Evolutionary conservation across 495 filamentous ascomycete species (phyloP), one percentile per base, ranked within the genome.

Genomic region (Pyrenopolyporus hunteri): DNA sequence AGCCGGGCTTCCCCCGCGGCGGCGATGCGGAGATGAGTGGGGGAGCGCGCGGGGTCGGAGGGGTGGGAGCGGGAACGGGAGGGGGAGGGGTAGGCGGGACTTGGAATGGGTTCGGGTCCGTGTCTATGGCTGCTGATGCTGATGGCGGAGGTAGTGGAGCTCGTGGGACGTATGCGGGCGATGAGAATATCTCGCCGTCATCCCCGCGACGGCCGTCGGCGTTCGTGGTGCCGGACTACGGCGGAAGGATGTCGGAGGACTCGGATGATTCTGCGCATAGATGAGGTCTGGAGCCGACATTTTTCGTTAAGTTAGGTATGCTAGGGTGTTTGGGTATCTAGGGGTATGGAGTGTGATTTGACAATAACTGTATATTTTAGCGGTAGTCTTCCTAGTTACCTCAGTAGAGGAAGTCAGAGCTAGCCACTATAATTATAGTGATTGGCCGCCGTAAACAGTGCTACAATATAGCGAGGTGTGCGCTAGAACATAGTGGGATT

Each of bases 251-350:
- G 0, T 63, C 59, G 40, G 53, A 47, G 14, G 52, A 63, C 2
- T 63, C 59, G 22, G 25, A 59, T 50, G 54, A 64, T 59, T 49
- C 61, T 11, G 55, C 54, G 2, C 61, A 64, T 22, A 50, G 47
- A 22, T 63, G 25, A 60, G 11, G 7, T 2, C 13, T 9, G n/a
- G 5, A 19, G 7, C 22, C 22, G 42, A 19, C 9, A 26, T 26
- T 8, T 29, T 16, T 14, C 16, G 7, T 16, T 45, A 13, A 13
- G 36, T 6, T 19, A 9, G 17, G 36, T 16, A 22, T 20, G 36
- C 19, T 20, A 22, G 6, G 36, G 2, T 4, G 9, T 3, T 20
- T 40, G 8, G n/a, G n/a, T n/a, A n/a, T n/a, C 6, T 22, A 5
- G 10, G 8, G 16, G 36, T 1, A n/a, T 28, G 9, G 1, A 6